Percentiles rank a stretch among this genome's conserved stretches.
These are phyloP conservation scores for Blastobotrys persicus DNA, from an alignment of 1,139 yeast species.

Conservation along the genomic window DNA sequence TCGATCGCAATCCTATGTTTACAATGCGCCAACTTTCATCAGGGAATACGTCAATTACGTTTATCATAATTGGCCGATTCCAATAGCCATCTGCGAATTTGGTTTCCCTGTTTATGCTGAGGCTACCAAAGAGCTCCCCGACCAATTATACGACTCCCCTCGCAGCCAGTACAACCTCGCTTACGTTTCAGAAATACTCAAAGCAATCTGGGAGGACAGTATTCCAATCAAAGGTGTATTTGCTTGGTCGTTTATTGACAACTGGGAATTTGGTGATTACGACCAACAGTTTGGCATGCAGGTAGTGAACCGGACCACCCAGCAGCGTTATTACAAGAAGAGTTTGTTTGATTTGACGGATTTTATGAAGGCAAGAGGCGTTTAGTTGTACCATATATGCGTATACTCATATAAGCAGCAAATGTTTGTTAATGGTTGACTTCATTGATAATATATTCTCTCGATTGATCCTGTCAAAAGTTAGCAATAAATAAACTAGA, in stretches of 20 bases:
- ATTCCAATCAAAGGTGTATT: constrained; percentile 36
- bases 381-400: no score
- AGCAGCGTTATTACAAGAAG: constrained; percentile 38
- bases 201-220: constrained; percentile 29
- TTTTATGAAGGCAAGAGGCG: no score
- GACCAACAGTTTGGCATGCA: constrained; percentile 39
- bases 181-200: constrained; percentile 34
- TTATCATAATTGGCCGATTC: constrained; percentile 17
- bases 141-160: constrained; percentile 34
- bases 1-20: constrained; percentile 24
- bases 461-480: no score
- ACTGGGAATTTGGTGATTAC: constrained; percentile 37
- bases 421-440: no score
- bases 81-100: constrained; percentile 33
- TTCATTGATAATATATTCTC: no score
- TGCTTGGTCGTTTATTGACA: constrained; percentile 40
- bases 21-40: constrained; percentile 21
- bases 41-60: constrained; percentile 17
- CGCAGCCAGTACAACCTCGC: constrained; percentile 37
- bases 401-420: no score
- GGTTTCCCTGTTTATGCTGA: constrained; percentile 39
- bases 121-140: constrained; percentile 29
- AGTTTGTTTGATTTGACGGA: constrained; percentile 32
- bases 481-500: no score
- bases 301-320: constrained; percentile 39